Percentiles rank a stretch among this genome's conserved stretches.
phyloP scores from a whole-genome alignment of 2,329 filamentous ascomycete genomes.

The Keithomyces neogunnii region DNA sequence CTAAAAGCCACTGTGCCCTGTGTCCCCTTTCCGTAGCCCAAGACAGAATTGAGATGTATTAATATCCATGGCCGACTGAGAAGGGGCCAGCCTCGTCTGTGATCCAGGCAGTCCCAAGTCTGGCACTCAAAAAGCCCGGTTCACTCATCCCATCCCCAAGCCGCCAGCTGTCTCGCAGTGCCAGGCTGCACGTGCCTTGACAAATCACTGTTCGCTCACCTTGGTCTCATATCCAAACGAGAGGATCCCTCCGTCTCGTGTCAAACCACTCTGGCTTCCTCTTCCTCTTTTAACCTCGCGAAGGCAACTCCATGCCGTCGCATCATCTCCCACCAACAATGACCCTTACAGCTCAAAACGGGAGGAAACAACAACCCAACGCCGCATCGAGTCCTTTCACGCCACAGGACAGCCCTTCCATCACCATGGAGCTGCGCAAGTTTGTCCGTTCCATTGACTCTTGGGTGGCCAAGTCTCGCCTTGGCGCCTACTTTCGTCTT shows the following conservation, averaged over 20 bases:
- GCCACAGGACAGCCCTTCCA: conserved; percentile 1
- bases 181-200: neutral
- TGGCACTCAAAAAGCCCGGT: neutral
- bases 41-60: too few relatives aligned
- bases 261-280: neutral
- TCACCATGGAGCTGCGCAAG: conserved; percentile 34
- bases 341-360: neutral
- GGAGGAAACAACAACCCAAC: neutral
- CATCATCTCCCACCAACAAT: neutral
- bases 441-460: conserved; percentile 38
- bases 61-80: too few relatives aligned
- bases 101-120: neutral
- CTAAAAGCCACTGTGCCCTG: too few relatives aligned
- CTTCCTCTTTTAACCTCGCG: neutral
- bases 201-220: neutral
- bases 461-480: conserved; percentile 4
- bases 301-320: neutral
- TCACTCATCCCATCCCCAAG: neutral
- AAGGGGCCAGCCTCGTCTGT: too few relatives aligned
- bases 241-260: too few relatives aligned
- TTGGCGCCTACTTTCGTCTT: conserved; percentile 7
- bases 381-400: conserved; percentile 4
- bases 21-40: too few relatives aligned
- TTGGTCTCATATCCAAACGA: neutral
- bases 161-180: neutral